phyloP scores from a whole-genome alignment of 106 monocot genomes.

The Chionographis japonica region DNA sequence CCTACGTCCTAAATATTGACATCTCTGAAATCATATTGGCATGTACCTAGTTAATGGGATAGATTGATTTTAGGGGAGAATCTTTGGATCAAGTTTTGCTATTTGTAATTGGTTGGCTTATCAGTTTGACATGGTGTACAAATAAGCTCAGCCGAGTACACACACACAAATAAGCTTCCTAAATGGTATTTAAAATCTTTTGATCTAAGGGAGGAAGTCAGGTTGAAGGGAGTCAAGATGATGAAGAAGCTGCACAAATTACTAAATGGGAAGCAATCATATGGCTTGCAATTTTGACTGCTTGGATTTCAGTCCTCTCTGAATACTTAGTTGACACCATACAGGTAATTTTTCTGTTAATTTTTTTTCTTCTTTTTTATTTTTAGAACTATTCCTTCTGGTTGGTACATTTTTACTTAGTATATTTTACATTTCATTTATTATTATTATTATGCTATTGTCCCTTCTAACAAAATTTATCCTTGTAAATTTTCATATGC shows the following conservation, averaged over 20 bases:
- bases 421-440: not conserved
- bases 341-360: conserved; percentile 30
- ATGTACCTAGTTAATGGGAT: too few relatives aligned
- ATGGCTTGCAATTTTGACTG: conserved; percentile 76
- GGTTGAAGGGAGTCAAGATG: conserved; percentile 22
- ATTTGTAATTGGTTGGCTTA: too few relatives aligned
- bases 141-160: too few relatives aligned
- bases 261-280: conserved; percentile 72
- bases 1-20: too few relatives aligned
- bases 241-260: conserved; percentile 46
- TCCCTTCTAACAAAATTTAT: not conserved
- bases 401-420: not conserved
- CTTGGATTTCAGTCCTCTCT: conserved; percentile 53
- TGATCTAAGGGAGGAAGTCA: conserved; percentile 30
- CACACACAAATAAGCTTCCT: too few relatives aligned
- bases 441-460: not conserved
- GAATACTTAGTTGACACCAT: conserved; percentile 70
- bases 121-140: too few relatives aligned
- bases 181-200: too few relatives aligned
- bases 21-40: too few relatives aligned
- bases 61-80: too few relatives aligned
- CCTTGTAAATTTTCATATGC: too few relatives aligned
- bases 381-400: not conserved
- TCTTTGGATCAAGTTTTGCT: too few relatives aligned
- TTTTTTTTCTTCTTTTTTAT: not conserved